Evolutionary conservation across 257 asterid genomes (phyloP), one percentile per base, ranked within the genome.

Genomic region (Scutellaria minor): DNA sequence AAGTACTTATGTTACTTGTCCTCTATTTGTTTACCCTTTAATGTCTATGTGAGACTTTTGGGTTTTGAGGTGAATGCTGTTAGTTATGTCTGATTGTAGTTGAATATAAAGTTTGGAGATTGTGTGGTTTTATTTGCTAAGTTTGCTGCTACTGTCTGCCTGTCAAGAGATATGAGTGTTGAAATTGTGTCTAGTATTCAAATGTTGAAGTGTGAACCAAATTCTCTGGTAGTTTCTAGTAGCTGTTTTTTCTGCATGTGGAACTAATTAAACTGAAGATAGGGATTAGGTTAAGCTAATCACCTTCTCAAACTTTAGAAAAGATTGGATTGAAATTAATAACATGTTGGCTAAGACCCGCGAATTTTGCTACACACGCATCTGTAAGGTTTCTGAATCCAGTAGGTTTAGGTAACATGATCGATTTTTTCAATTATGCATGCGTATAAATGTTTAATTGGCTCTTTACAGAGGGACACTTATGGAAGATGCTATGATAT

Each of bases 401-500:
- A 24, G 1, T 24, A 24, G 27, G 27, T 24, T 64, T 71, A 18
- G 15, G 48, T 45, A 31, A 64, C 41, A 24, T 40, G 37, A 58
- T 12, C 15, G 8, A 46, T 55, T 6, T 68, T 63, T 24, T 24
- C 39, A 55, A 52, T 42, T 27, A 57, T 57, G 14, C 40, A 56
- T 68, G 45, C 35, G 61, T 57, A 74, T 56, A 67, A 74, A 20
- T 71, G 72, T 68, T 50, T 44, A 1, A 20, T 71, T 59, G 37
- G 52, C 72, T 41, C 57, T 78, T 69, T 77, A 53, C 96, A 95
- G 99, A 31, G 97, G 98, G 55, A 80, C 78, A 45, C 97, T 92
- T 77, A 92, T 95, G 99, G 99, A 90, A 46, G 99, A 92, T 56
- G 99, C 96, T 10, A 84, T 95, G 95, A 95, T 95, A 84, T 83